A percentile compares a stretch with the other conserved stretches of the same genome.
Conservation (phyloP, 768 basidiomycete genomes). For the Trametes punicea region DNA sequence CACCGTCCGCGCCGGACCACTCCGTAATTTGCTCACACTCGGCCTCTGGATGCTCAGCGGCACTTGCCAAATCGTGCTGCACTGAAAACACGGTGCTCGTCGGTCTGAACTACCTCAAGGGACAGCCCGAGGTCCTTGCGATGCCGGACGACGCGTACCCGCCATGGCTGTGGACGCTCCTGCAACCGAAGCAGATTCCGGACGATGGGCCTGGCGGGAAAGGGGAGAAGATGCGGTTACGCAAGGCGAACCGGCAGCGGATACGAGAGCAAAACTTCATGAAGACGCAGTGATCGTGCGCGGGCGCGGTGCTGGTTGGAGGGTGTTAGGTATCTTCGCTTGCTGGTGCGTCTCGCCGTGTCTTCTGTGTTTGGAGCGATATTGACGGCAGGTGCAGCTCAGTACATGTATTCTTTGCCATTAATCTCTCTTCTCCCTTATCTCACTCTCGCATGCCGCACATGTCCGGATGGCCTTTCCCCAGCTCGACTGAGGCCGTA, state of each 20-base stretch:
- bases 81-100: slow-evolving; percentile 67
- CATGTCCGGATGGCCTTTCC: too few species aligned
- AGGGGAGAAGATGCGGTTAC: slow-evolving; percentile 48
- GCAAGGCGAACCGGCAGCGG: slow-evolving; percentile 58
- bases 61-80: slow-evolving; percentile 54
- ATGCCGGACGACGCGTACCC: slow-evolving; percentile 83
- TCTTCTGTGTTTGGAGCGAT: neutral
- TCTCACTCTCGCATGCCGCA: neutral
- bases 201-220: slow-evolving; percentile 77
- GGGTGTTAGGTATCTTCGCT: neutral
- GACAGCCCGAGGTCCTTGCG: slow-evolving; percentile 73
- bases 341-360: neutral
- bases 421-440: neutral
- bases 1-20: neutral
- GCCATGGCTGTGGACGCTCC: slow-evolving; percentile 81
- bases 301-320: neutral
- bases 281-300: slow-evolving; percentile 58
- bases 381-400: neutral
- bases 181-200: slow-evolving; percentile 54
- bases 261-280: slow-evolving; percentile 87
- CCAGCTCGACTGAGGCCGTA: too few species aligned
- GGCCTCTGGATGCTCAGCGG: slow-evolving; percentile 9
- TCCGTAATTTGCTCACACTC: neutral
- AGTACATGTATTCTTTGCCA: slow-evolving; percentile 9
- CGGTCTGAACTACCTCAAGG: slow-evolving; percentile 84